Conservation (phyloP, 805 yeast species). For the Candida sithepensis region DNA sequence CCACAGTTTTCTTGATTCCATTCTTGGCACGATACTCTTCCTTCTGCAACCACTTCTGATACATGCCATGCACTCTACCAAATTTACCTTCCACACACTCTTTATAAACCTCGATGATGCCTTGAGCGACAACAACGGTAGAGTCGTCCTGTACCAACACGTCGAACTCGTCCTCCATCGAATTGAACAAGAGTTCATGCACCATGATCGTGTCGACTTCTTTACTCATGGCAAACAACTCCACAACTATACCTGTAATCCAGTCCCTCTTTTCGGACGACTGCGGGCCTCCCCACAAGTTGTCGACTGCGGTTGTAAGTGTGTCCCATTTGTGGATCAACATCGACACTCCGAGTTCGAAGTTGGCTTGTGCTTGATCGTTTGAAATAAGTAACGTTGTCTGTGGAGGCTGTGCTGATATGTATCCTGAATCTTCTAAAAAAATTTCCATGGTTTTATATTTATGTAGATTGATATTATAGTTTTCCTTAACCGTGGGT, state of each 20-base stretch:
- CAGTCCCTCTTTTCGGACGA: slow-evolving; percentile 92
- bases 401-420: slow-evolving; percentile 24
- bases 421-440: slow-evolving; percentile 32
- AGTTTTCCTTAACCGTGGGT: too few species aligned
- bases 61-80: slow-evolving; percentile 53
- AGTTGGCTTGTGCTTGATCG: slow-evolving; percentile 72
- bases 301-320: slow-evolving; percentile 81
- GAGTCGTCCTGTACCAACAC: slow-evolving; percentile 86
- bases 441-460: slow-evolving; percentile 20
- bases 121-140: slow-evolving; percentile 68
- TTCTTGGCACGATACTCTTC: slow-evolving; percentile 36
- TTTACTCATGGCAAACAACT: slow-evolving; percentile 59
- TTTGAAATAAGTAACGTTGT: slow-evolving; percentile 33
- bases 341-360: slow-evolving; percentile 93
- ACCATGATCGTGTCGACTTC: slow-evolving; percentile 73
- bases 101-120: slow-evolving; percentile 61
- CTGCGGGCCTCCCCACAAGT: slow-evolving; percentile 94
- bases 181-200: slow-evolving; percentile 80
- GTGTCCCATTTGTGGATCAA: slow-evolving; percentile 89
- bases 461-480: neutral
- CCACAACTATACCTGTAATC: slow-evolving; percentile 81
- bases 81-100: slow-evolving; percentile 56
- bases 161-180: slow-evolving; percentile 95
- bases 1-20: slow-evolving; percentile 30
- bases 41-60: slow-evolving; percentile 54